phyloP scores from a whole-genome alignment of 1,284 basidiomycete species.

The Fomes fomentarius region DNA sequence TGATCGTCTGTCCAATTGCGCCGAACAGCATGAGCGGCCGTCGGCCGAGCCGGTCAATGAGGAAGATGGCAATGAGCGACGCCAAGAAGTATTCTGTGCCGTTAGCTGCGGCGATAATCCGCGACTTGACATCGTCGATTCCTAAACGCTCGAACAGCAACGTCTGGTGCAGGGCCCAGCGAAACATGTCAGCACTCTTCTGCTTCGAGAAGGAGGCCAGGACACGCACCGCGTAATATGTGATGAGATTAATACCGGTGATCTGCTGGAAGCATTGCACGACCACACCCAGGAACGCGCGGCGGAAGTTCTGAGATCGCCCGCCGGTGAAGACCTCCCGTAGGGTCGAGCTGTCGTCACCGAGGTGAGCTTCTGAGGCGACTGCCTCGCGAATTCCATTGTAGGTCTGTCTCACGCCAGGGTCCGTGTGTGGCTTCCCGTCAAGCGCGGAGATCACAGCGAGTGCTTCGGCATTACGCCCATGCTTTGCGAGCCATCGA shows the following conservation, averaged over 20 bases:
- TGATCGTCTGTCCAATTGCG: slow-evolving; percentile 64
- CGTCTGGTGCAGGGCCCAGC: slow-evolving; percentile 41
- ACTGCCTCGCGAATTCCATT: slow-evolving; percentile 59
- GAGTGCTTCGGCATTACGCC: slow-evolving; percentile 62
- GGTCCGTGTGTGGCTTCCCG: slow-evolving; percentile 53
- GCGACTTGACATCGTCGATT: slow-evolving; percentile 60
- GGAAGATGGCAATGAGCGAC: slow-evolving; percentile 56
- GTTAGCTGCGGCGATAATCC: slow-evolving; percentile 71
- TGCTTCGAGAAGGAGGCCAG: slow-evolving; percentile 1
- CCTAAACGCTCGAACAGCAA: slow-evolving; percentile 63
- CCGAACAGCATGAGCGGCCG: slow-evolving; percentile 72
- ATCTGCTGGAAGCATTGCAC: slow-evolving; percentile 77
- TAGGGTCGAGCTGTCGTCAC: slow-evolving; percentile 37
- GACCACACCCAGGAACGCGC: slow-evolving; percentile 58
- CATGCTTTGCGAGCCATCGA: slow-evolving; percentile 69
- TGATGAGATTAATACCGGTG: slow-evolving; percentile 67
- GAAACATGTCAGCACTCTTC: not conserved
- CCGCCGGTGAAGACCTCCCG: slow-evolving; percentile 62
- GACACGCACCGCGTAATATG: slow-evolving; percentile 31
- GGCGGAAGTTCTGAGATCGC: slow-evolving; percentile 65
- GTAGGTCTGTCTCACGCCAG: slow-evolving; percentile 56
- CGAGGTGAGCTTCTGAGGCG: slow-evolving; percentile 26
- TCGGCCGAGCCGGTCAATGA: slow-evolving; percentile 67
- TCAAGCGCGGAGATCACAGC: slow-evolving; percentile 68
- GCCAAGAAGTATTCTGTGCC: slow-evolving; percentile 72